A percentile compares a stretch with the other conserved stretches of the same genome.
Conservation (phyloP, 495 filamentous ascomycete species). For the Daldinia childiae region DNA sequence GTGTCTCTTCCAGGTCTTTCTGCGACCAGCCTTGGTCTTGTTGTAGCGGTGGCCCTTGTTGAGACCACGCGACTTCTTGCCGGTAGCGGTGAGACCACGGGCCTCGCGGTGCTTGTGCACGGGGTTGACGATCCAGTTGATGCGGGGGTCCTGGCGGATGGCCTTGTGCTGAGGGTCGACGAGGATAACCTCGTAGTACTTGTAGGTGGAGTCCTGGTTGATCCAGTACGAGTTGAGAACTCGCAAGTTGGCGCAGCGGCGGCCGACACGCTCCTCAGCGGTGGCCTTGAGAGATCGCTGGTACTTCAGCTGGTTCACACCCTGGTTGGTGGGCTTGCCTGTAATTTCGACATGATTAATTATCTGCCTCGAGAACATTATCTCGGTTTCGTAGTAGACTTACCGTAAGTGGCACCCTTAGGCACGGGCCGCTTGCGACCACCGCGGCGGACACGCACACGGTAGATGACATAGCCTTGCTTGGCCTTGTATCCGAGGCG, state of each 20-base stretch:
- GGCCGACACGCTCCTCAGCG: slow-evolving; percentile 99
- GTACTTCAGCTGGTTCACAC: slow-evolving; percentile 99
- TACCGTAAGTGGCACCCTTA: slow-evolving; percentile 99
- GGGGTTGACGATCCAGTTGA: slow-evolving; percentile 99
- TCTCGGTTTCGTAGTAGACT: slow-evolving; percentile 40
- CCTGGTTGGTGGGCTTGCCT: slow-evolving; percentile 99
- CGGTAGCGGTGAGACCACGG: slow-evolving; percentile 94
- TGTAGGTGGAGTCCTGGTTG: slow-evolving; percentile 99
- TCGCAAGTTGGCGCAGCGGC: slow-evolving; percentile 96
- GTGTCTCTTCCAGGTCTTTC: slow-evolving; percentile 99
- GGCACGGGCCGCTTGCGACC: slow-evolving; percentile 93
- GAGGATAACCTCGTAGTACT: slow-evolving; percentile 99
- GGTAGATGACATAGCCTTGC: slow-evolving; percentile 99
- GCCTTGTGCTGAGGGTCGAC: slow-evolving; percentile 99
- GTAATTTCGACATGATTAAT: slow-evolving; percentile 40
- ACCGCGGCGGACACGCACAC: slow-evolving; percentile 95
- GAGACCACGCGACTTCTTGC: slow-evolving; percentile 99
- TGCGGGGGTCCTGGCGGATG: slow-evolving; percentile 97
- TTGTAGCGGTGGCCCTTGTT: slow-evolving; percentile 99
- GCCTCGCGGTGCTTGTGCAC: slow-evolving; percentile 99
- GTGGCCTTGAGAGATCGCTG: slow-evolving; percentile 97
- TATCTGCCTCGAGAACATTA: neutral
- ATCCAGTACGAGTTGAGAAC: slow-evolving; percentile 99
- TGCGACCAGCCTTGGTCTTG: slow-evolving; percentile 92
- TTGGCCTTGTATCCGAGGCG: slow-evolving; percentile 99